A percentile compares a stretch with the other conserved stretches of the same genome.
Conservation (phyloP, 345 rosid genomes). For the Mallotus nudiflorus region DNA sequence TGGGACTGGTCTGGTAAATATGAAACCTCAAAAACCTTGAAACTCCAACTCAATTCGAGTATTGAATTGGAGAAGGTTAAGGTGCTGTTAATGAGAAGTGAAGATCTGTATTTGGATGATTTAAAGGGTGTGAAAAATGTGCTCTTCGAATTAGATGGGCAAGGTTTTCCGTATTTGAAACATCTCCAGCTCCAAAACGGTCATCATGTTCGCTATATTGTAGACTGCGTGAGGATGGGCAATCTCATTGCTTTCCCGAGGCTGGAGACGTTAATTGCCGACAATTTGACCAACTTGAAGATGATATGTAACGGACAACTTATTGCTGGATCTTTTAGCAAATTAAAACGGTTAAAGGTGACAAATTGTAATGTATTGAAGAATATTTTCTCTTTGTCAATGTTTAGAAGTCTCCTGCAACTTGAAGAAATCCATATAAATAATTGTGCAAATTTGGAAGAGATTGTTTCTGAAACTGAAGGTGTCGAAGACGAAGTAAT, state of each 20-base stretch:
- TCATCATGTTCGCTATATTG: slow-evolving; percentile 8
- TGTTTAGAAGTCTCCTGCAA: slow-evolving; percentile 7
- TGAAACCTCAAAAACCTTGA: no score
- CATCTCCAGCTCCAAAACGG: slow-evolving; percentile 10
- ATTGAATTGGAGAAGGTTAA: no score
- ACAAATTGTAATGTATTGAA: slow-evolving; percentile 13
- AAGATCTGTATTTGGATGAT: slow-evolving; percentile 13
- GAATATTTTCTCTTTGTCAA: slow-evolving; percentile 20
- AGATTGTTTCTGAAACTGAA: slow-evolving; percentile 5
- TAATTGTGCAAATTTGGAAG: slow-evolving; percentile 2
- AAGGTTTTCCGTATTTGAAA: slow-evolving; percentile 23
- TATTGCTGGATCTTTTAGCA: slow-evolving; percentile 7
- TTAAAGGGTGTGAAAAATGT: slow-evolving; percentile 11
- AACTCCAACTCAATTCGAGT: no score
- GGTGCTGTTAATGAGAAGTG: slow-evolving; percentile 13
- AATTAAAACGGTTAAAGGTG: slow-evolving; percentile 11
- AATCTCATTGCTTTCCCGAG: not conserved
- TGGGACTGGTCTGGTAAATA: no score
- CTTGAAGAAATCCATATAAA: slow-evolving; percentile 16
- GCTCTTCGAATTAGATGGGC: slow-evolving; percentile 5
- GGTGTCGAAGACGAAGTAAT: not conserved
- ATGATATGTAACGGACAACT: slow-evolving; percentile 7
- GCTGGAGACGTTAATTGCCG: slow-evolving; percentile 14
- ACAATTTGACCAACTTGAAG: slow-evolving; percentile 11
- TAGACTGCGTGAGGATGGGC: not conserved